phyloP scores from a whole-genome alignment of 2,329 filamentous ascomycete species.

The Exophiala sideris region DNA sequence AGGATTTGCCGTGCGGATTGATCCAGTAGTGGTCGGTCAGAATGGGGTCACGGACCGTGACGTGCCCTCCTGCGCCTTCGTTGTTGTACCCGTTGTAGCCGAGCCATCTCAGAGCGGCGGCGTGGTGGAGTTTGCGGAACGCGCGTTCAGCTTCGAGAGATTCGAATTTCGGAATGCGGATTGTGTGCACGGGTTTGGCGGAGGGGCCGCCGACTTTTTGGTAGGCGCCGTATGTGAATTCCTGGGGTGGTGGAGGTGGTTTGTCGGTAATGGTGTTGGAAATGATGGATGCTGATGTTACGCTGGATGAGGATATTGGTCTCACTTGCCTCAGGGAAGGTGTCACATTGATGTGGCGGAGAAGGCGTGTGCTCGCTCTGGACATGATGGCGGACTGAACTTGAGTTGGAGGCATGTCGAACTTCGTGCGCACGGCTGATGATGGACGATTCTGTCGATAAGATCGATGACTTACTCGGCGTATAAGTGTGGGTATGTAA shows the following conservation, averaged over 20 bases:
- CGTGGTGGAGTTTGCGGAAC: conserved; percentile 34
- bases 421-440: too few relatives aligned
- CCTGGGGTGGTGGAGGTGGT: background rate
- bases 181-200: conserved; percentile 17
- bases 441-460: too few relatives aligned
- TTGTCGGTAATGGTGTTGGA: background rate
- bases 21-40: conserved; percentile 35
- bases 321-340: too few relatives aligned
- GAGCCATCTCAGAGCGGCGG: conserved; percentile 36
- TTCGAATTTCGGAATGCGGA: conserved; percentile 24
- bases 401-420: too few relatives aligned
- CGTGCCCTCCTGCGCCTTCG: conserved; percentile 38
- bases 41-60: conserved; percentile 40
- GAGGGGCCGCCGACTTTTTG: conserved; percentile 10
- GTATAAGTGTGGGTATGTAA: too few relatives aligned
- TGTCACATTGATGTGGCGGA: too few relatives aligned
- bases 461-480: too few relatives aligned
- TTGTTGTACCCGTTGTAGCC: conserved; percentile 30
- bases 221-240: conserved; percentile 19
- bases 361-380: too few relatives aligned
- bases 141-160: conserved; percentile 23
- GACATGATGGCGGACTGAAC: too few relatives aligned
- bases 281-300: background rate
- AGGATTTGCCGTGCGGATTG: conserved; percentile 33
- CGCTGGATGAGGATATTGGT: background rate